phyloP scores from a whole-genome alignment of 1,284 basidiomycete species.

The Austropuccinia psidii region DNA sequence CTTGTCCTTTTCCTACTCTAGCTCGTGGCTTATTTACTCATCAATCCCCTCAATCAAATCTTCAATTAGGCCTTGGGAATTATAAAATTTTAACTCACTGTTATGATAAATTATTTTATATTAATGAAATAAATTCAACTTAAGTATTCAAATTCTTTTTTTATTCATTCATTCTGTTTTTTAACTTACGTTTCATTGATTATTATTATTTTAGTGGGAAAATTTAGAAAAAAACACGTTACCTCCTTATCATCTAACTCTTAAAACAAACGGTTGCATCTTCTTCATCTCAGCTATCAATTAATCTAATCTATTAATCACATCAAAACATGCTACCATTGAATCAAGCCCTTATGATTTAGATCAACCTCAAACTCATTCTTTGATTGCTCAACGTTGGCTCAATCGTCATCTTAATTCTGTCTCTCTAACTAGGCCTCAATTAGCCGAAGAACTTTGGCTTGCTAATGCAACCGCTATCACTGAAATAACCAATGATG shows the following conservation, averaged over 20 bases:
- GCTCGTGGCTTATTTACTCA: slow-evolving; percentile 77
- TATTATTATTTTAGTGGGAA: slow-evolving; percentile 60
- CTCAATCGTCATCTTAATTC: slow-evolving; percentile 62
- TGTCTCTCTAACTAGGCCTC: slow-evolving; percentile 61
- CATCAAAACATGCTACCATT: slow-evolving; percentile 86
- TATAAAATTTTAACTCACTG: slow-evolving; percentile 69
- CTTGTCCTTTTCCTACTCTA: slow-evolving; percentile 82
- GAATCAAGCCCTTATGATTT: slow-evolving; percentile 39
- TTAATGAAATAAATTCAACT: slow-evolving; percentile 90
- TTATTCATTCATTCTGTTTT: neutral
- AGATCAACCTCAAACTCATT: slow-evolving; percentile 53
- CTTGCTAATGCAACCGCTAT: slow-evolving; percentile 79
- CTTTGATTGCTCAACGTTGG: slow-evolving; percentile 74
- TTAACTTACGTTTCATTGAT: slow-evolving; percentile 19
- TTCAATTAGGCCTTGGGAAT: slow-evolving; percentile 42
- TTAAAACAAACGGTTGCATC: slow-evolving; percentile 97
- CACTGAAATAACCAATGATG: slow-evolving; percentile 83
- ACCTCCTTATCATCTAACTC: slow-evolving; percentile 75
- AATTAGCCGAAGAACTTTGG: slow-evolving; percentile 71
- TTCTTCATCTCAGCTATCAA: slow-evolving; percentile 89
- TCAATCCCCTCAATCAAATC: slow-evolving; percentile 46
- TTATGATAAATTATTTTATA: slow-evolving; percentile 99
- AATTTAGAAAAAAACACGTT: slow-evolving; percentile 64
- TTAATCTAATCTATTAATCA: slow-evolving; percentile 66
- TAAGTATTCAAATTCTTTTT: slow-evolving; percentile 53